phyloP scores from a whole-genome alignment of 1,284 basidiomycete genomes.

The Schizopora paradoxa region DNA sequence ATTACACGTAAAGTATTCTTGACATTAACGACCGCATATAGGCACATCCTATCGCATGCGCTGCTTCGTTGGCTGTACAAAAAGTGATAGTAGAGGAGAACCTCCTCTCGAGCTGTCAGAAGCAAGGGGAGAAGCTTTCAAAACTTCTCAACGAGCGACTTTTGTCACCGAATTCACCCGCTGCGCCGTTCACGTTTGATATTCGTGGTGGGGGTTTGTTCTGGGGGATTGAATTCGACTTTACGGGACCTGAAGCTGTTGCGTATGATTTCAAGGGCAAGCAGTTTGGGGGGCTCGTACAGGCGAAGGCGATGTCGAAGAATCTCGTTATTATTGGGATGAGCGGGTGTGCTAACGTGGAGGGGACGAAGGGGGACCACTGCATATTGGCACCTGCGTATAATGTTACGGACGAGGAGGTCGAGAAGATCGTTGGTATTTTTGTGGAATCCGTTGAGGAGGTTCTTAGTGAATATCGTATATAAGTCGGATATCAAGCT shows the following conservation, averaged over 20 bases:
- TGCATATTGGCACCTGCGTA: conserved; percentile 70
- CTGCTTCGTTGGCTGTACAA: conserved; percentile 76
- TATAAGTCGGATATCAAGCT: too few relatives aligned
- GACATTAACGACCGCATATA: conserved; percentile 25
- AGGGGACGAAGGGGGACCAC: conserved; percentile 69
- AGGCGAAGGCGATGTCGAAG: conserved; percentile 59
- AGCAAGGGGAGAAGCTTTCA: conserved; percentile 59
- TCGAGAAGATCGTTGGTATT: conserved; percentile 58
- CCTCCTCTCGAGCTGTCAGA: conserved; percentile 59
- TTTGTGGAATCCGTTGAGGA: conserved; percentile 62
- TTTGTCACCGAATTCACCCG: conserved; percentile 44
- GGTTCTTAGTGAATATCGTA: conserved; percentile 42
- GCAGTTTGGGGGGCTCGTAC: conserved; percentile 56
- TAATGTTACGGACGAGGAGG: conserved; percentile 61
- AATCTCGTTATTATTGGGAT: conserved; percentile 68
- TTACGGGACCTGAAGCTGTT: conserved; percentile 36
- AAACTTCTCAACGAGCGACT: conserved; percentile 51
- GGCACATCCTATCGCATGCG: conserved; percentile 70
- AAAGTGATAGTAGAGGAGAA: conserved; percentile 63
- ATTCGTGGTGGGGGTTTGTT: conserved; percentile 77
- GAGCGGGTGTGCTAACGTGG: conserved; percentile 59
- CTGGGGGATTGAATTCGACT: conserved; percentile 80
- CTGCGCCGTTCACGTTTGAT: conserved; percentile 65
- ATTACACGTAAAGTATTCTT: conserved; percentile 2
- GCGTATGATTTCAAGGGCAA: conserved; percentile 45